These are phyloP conservation scores for Peribolospora baueri DNA, from an alignment of 768 basidiomycete species.

Conservation along the genomic window DNA sequence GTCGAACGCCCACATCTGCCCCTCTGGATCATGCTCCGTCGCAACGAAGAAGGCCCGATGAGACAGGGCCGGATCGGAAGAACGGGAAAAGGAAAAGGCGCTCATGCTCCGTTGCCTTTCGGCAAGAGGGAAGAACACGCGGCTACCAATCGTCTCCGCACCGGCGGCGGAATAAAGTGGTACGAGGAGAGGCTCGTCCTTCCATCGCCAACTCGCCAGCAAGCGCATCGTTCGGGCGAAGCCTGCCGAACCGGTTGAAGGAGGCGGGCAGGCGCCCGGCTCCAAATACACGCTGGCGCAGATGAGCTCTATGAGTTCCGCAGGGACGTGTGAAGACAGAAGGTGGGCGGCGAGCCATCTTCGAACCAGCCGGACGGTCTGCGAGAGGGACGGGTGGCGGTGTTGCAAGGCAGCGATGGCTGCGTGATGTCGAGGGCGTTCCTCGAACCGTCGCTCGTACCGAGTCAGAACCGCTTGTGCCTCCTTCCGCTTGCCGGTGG, in stretches of 20 bases:
- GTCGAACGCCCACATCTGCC: slow-evolving; percentile 46
- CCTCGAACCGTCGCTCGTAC: slow-evolving; percentile 47
- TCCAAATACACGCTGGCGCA: slow-evolving; percentile 54
- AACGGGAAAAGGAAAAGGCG: no score
- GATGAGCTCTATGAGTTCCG: slow-evolving; percentile 63
- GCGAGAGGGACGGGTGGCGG: slow-evolving; percentile 49
- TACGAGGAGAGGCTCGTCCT: slow-evolving; percentile 39
- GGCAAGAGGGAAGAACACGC: slow-evolving; percentile 17
- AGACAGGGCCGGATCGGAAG: slow-evolving; percentile 21
- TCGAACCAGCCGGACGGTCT: slow-evolving; percentile 68
- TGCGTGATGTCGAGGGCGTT: slow-evolving; percentile 62
- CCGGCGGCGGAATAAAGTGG: slow-evolving; percentile 34
- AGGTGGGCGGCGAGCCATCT: slow-evolving; percentile 80
- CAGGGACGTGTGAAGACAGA: slow-evolving; percentile 41
- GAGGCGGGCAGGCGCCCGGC: slow-evolving; percentile 21
- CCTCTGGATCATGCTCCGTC: slow-evolving; percentile 51
- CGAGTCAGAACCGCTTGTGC: slow-evolving; percentile 32
- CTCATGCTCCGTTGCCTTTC: slow-evolving; percentile 14
- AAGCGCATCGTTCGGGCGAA: slow-evolving; percentile 46
- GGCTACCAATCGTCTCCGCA: slow-evolving; percentile 13
- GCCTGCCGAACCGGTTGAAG: slow-evolving; percentile 32
- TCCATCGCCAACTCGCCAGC: slow-evolving; percentile 43
- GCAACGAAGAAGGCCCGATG: slow-evolving; percentile 42
- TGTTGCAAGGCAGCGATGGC: slow-evolving; percentile 58
- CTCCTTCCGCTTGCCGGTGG: slow-evolving; percentile 19